Evolutionary conservation across 495 filamentous ascomycete species (phyloP).

Genomic region (Daldinia grandis): DNA sequence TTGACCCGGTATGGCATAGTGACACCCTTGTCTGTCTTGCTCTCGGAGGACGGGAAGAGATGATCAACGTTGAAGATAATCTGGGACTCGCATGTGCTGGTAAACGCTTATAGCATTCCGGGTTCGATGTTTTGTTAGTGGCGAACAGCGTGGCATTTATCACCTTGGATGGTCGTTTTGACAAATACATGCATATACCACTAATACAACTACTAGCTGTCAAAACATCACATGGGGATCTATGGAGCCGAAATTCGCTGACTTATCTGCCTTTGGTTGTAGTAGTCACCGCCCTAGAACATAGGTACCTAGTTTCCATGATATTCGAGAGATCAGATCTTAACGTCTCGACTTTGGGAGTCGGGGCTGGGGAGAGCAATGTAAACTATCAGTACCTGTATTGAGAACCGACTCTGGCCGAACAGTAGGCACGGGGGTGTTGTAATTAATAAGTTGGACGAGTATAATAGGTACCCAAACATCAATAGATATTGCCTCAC

Average conservation of each 20-base stretch:
- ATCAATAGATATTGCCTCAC: neutral
- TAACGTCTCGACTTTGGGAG: too few relatives aligned
- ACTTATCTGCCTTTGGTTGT: neutral
- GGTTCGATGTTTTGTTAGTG: neutral
- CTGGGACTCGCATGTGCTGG: neutral
- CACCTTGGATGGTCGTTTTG: neutral
- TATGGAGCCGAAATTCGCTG: neutral
- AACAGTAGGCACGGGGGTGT: too few relatives aligned
- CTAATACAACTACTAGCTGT: too few relatives aligned
- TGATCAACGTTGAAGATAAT: neutral
- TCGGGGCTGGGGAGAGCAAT: too few relatives aligned
- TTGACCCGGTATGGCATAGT: slow-evolving; percentile 1
- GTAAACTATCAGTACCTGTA: too few relatives aligned
- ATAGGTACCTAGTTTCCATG: too few relatives aligned
- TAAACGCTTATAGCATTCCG: neutral
- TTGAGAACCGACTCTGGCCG: too few relatives aligned
- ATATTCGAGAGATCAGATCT: too few relatives aligned
- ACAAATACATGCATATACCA: neutral
- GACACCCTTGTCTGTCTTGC: neutral
- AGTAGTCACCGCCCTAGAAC: neutral
- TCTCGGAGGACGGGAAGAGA: slow-evolving; percentile 33
- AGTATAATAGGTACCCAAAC: neutral
- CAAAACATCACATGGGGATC: neutral
- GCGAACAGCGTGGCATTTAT: neutral
- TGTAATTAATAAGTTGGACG: neutral